A percentile compares a stretch with the other conserved stretches of the same genome.
These are phyloP conservation scores for Penicillium rolfsii DNA, from an alignment of 2,329 filamentous ascomycete species.

Conservation along the genomic window DNA sequence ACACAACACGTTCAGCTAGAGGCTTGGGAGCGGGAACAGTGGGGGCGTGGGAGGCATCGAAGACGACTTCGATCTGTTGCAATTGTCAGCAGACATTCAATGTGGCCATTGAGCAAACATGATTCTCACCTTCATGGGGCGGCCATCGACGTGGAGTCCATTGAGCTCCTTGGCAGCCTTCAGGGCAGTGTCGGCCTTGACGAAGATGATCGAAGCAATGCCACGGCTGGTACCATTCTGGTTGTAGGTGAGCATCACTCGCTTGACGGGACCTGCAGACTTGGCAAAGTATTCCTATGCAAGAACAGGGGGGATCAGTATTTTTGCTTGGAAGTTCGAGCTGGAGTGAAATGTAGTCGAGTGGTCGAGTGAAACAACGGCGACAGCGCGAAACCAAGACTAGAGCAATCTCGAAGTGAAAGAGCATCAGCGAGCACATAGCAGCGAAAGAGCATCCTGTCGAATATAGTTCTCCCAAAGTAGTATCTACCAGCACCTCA, in stretches of 20 bases:
- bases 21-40: conserved; percentile 70
- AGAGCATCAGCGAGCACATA: conserved; percentile 65
- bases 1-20: conserved; percentile 82
- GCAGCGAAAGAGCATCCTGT: conserved; percentile 44
- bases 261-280: conserved; percentile 87
- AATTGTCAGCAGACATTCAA: conserved; percentile 9
- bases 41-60: conserved; percentile 74
- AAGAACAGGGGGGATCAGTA: conserved; percentile 53
- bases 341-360: conserved; percentile 28
- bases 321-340: conserved; percentile 34
- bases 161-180: conserved; percentile 85
- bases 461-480: conserved; percentile 4
- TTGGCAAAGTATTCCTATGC: conserved; percentile 93
- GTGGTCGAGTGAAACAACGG: conserved; percentile 31
- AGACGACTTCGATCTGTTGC: conserved; percentile 81
- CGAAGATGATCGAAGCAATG: conserved; percentile 86
- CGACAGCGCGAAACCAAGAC: conserved; percentile 32
- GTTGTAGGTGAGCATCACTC: conserved; percentile 88
- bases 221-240: conserved; percentile 90
- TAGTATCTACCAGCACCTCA: conserved; percentile 1
- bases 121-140: conserved; percentile 78
- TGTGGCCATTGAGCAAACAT: background rate
- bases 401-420: conserved; percentile 31
- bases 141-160: conserved; percentile 84
- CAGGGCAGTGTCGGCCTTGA: conserved; percentile 76